A percentile compares a stretch with the other conserved stretches of the same genome.
Conservation (phyloP, 805 yeast species). For the Yamadazyma olivae region DNA sequence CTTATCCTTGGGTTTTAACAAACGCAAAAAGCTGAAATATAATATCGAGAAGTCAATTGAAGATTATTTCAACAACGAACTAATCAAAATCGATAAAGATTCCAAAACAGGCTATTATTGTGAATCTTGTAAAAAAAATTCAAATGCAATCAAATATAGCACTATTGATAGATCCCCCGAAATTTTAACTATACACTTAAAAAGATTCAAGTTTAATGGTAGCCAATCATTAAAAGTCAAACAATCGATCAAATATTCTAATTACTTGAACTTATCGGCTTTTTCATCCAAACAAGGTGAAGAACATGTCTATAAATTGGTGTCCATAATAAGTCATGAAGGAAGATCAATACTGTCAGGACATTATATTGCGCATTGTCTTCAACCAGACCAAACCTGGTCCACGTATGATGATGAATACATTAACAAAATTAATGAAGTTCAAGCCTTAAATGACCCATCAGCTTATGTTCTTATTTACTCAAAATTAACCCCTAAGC, state of each 20-base stretch:
- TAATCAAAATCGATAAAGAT: slow-evolving; percentile 63
- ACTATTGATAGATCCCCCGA: slow-evolving; percentile 84
- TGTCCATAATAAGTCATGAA: slow-evolving; percentile 87
- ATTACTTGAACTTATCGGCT: slow-evolving; percentile 67
- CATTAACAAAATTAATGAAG: slow-evolving; percentile 68
- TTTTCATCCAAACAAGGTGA: slow-evolving; percentile 39
- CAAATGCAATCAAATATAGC: slow-evolving; percentile 74
- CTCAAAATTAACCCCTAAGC: slow-evolving; percentile 64
- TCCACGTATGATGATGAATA: slow-evolving; percentile 92
- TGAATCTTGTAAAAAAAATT: slow-evolving; percentile 75
- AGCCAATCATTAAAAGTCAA: slow-evolving; percentile 75
- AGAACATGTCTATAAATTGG: slow-evolving; percentile 57
- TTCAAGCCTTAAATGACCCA: slow-evolving; percentile 74
- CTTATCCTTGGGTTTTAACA: slow-evolving; percentile 73
- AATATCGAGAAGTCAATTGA: slow-evolving; percentile 71
- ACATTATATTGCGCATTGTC: slow-evolving; percentile 87
- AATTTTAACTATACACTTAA: slow-evolving; percentile 79
- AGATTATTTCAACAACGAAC: slow-evolving; percentile 82
- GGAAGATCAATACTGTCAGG: slow-evolving; percentile 92
- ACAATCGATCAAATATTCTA: slow-evolving; percentile 79
- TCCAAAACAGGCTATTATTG: slow-evolving; percentile 89
- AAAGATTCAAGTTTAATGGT: slow-evolving; percentile 87
- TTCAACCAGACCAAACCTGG: slow-evolving; percentile 93
- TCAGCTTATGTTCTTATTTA: slow-evolving; percentile 89
- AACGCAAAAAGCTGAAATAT: slow-evolving; percentile 41